These are phyloP conservation scores for Stygiomarasmius scandens DNA, from an alignment of 1,284 basidiomycete genomes.

Conservation along the genomic window DNA sequence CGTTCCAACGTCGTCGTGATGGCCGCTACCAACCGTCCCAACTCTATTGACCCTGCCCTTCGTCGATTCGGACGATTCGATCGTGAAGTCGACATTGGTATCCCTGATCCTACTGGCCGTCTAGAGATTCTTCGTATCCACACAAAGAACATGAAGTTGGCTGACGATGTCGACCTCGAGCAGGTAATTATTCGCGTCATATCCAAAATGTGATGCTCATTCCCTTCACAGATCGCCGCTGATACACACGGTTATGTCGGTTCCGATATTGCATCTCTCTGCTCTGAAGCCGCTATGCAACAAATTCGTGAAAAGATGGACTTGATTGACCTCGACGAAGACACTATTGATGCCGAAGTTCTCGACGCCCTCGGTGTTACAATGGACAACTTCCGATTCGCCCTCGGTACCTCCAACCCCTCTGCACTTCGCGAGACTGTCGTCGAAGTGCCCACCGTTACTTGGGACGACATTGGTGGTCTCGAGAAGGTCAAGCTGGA, in stretches of 20 bases:
- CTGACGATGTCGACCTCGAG: conserved; percentile 97
- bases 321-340: conserved; percentile 89
- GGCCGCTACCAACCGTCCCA: conserved; percentile 98
- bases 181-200: conserved; percentile 54
- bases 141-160: conserved; percentile 99
- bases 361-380: conserved; percentile 95
- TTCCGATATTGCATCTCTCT: conserved; percentile 95
- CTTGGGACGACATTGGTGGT: conserved; percentile 99
- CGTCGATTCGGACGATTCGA: conserved; percentile 99
- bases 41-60: conserved; percentile 98
- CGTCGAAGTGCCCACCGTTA: conserved; percentile 86
- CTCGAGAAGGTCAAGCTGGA: conserved; percentile 99
- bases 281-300: conserved; percentile 98
- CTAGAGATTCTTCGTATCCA: conserved; percentile 98
- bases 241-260: conserved; percentile 99
- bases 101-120: conserved; percentile 97
- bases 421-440: conserved; percentile 96
- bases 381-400: conserved; percentile 99
- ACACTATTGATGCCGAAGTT: conserved; percentile 96
- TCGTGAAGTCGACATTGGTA: conserved; percentile 98
- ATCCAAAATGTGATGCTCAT: conserved; percentile 10
- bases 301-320: conserved; percentile 99
- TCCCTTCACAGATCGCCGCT: conserved; percentile 77
- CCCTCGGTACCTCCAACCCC: conserved; percentile 93
- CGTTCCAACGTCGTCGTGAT: conserved; percentile 99